Evolutionary conservation across 2,329 filamentous ascomycete genomes (phyloP), one percentile per base, ranked within the genome.

Genomic region (Endoconidiophora polonica): DNA sequence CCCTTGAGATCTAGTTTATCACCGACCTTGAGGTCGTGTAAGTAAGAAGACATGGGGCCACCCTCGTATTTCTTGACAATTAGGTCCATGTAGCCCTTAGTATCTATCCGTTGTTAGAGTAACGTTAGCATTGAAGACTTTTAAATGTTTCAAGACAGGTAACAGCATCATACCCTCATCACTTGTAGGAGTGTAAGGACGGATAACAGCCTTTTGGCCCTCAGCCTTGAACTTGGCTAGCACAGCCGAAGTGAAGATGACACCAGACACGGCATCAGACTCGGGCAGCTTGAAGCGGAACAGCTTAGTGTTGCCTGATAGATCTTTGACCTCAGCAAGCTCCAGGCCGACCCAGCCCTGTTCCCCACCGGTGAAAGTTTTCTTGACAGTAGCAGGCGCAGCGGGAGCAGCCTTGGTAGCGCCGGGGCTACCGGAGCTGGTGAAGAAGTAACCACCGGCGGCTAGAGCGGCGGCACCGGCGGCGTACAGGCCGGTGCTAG

Each of bases 251-350:
- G 90, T 79, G 55, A 94, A 70, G 36, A 75, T 67, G 53, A 98
- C 69, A 42, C 91, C 91, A 52, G 85, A 90, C 48, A 94, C 81
- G 66, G 82, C 77, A 63, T 94, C 83, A 55, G 77, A 72, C 63
- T 93, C 84, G 14, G 86, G 85, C 41, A 96, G 78, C 60, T 81
- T 79, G 68, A 98, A 96, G 59, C 84, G 80, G 63, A 96, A 73
- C 59, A 77, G 81, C 79, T 96, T 96, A 59, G 87, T 93, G 73
- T 96, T 96, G 74, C 88, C 83, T 72, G 86, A 95, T 68, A 95
- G 67, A 43, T 72, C 68, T 68, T 94, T 83, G 46, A 87, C 75
- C 50, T 81, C 78, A 51, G 86, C 77, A 51, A 96, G 73, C 68
- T 83, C 80, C 58, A 96, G 74, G 55, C 79, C 79, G 56, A 95